A percentile compares a stretch with the other conserved stretches of the same genome.
Conservation (phyloP, 73 alveolate genomes). For the Tetrahymena malaccensis region DNA sequence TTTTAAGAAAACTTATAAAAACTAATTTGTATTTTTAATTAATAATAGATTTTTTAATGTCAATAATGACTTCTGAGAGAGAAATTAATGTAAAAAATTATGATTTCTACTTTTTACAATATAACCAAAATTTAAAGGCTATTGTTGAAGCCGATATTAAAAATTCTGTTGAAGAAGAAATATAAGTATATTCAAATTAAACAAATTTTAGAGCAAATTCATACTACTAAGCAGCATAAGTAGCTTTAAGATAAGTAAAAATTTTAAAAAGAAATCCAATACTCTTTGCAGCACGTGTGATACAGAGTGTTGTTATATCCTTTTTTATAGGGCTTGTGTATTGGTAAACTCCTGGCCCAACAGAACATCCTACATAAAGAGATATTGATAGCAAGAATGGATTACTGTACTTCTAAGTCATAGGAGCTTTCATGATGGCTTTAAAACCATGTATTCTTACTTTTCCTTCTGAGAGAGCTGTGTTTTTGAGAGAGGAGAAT, state of each 20-base stretch:
- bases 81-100: neutral
- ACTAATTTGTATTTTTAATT: too few relatives aligned
- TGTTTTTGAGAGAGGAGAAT: constrained; percentile 57
- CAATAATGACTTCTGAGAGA: neutral
- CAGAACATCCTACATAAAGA: neutral
- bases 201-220: neutral
- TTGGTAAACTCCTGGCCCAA: neutral
- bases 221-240: neutral
- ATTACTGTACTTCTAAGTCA: neutral
- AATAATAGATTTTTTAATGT: constrained; percentile 3
- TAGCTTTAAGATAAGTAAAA: neutral
- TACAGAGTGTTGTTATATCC: neutral
- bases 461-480: constrained; percentile 45
- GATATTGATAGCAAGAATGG: constrained; percentile 23
- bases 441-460: neutral
- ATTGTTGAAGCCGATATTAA: neutral
- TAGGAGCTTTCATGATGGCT: neutral
- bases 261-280: neutral
- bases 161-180: neutral
- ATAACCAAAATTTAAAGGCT: neutral
- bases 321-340: neutral
- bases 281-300: neutral
- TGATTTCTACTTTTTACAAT: neutral
- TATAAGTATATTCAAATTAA: neutral
- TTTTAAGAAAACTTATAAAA: too few relatives aligned